A percentile compares a stretch with the other conserved stretches of the same genome.
phyloP scores from a whole-genome alignment of 176 grass and related monocot genomes.

The Pharus latifolius region DNA sequence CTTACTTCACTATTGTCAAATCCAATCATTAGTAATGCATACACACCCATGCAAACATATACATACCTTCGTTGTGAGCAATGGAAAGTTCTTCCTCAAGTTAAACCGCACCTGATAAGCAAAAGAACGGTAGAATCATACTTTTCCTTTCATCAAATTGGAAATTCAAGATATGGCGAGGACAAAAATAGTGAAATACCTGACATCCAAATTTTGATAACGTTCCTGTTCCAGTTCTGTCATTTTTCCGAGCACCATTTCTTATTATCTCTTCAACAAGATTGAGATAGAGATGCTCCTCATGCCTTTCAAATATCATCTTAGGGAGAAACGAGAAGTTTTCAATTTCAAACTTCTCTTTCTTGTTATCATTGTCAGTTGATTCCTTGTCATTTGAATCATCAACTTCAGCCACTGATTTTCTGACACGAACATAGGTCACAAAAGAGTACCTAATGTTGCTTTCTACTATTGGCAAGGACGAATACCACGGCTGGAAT shows the following conservation, averaged over 20 bases:
- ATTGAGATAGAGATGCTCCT: conserved; percentile 70
- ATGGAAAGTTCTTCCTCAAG: conserved; percentile 69
- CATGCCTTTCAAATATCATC: conserved; percentile 59
- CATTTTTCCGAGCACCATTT: conserved; percentile 56
- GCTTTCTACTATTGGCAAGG: conserved; percentile 58
- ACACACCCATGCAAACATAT: background rate
- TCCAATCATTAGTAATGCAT: background rate
- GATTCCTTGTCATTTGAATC: conserved; percentile 24
- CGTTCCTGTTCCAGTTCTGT: conserved; percentile 85
- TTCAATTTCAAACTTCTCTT: conserved; percentile 55
- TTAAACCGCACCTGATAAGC: conserved; percentile 71
- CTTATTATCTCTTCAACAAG: conserved; percentile 74
- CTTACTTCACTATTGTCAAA: background rate
- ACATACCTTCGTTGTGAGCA: conserved; percentile 80
- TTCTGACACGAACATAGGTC: conserved; percentile 55
- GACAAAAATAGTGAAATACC: conserved; percentile 54
- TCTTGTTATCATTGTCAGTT: conserved; percentile 11
- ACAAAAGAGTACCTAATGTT: conserved; percentile 68
- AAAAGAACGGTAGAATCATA: conserved; percentile 17
- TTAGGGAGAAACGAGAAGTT: conserved; percentile 72
- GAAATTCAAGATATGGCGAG: background rate
- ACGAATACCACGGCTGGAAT: conserved; percentile 83
- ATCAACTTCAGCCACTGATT: conserved; percentile 22
- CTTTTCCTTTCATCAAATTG: background rate
- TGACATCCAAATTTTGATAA: conserved; percentile 90